Evolutionary conservation across 2,329 filamentous ascomycete species (phyloP), one percentile per base, ranked within the genome.

Genomic region (Mycosphaerella sp.): DNA sequence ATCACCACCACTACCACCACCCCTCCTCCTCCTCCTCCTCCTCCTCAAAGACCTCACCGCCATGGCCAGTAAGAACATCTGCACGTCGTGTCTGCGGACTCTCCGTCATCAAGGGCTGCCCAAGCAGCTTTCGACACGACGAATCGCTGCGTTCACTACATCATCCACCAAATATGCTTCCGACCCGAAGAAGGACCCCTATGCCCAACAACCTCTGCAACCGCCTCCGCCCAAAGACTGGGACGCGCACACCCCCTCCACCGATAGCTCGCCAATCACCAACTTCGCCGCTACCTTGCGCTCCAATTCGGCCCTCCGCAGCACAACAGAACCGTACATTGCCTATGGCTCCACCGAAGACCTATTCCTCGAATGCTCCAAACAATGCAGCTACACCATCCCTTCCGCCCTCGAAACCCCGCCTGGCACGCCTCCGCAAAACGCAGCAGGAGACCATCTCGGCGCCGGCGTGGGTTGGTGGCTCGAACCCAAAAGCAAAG

Each of bases 371-470:
- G 79, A 82, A 59, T 95, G 89, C 72, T 80, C 84, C 7, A 74
- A 73, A 54, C 82, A 87, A 60, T 90, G 87, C 44, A 81, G 84
- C 58, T 96, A 96, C 72, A 81, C 76, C 49, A 88, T 95, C 53
- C 81, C 86, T 1, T 79, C 86, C 60, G 77, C 82, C 51, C 75
- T 80, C 48, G 54, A 59, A 11, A 77, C 85, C 61, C 85, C 85
- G 62, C 81, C 82, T 3, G 82, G 79, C 0, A 78, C 81, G 45
- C 80, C 93, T 50, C 80, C 83, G 29, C 85, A 83, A 69, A 86
- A 87, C 2, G 82, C 81, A 50, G 83, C 86, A 32, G 91, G 89
- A 7, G 87, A 95, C 69, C 89, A 97, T 70, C 70, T 97, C 46
- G 91, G 92, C 12, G 76, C 81, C 23, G 85, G 85, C 3, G 77